These are phyloP conservation scores for Candida rishiriensis DNA, from an alignment of 805 yeast species.

Conservation along the genomic window DNA sequence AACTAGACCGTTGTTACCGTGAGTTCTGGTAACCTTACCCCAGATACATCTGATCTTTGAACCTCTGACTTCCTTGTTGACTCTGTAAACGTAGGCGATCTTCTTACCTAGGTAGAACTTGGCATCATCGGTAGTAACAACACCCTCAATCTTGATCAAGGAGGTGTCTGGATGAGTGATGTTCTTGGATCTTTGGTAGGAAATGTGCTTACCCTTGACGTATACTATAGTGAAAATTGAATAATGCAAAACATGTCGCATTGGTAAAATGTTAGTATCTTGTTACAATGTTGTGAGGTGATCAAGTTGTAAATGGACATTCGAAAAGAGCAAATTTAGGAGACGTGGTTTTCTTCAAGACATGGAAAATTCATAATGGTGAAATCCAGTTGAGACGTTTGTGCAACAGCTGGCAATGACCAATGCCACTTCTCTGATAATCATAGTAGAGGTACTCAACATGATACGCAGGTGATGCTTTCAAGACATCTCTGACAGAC, in stretches of 20 bases:
- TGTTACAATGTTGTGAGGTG: neutral
- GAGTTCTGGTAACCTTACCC: slow-evolving; percentile 99
- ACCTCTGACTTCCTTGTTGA: slow-evolving; percentile 96
- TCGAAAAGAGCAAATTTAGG: no score
- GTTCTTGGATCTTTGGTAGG: slow-evolving; percentile 99
- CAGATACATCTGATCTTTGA: slow-evolving; percentile 99
- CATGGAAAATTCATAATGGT: no score
- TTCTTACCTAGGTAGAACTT: slow-evolving; percentile 99
- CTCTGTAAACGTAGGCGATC: slow-evolving; percentile 99
- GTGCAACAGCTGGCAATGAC: no score
- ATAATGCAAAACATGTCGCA: neutral
- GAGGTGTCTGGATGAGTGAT: slow-evolving; percentile 98
- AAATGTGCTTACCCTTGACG: slow-evolving; percentile 99
- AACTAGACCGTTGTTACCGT: slow-evolving; percentile 97
- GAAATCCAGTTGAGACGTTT: no score
- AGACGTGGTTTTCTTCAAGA: no score
- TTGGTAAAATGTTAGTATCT: slow-evolving; percentile 19
- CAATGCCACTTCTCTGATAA: no score
- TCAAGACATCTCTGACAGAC: no score
- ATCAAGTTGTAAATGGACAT: neutral
- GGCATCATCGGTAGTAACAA: slow-evolving; percentile 85
- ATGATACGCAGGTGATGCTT: no score
- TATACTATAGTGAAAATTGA: slow-evolving; percentile 54
- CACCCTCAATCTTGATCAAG: slow-evolving; percentile 96
- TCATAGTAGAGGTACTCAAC: no score